These are phyloP conservation scores for Colletotrichum sp. DNA, from an alignment of 2,329 filamentous ascomycete species.

Conservation along the genomic window DNA sequence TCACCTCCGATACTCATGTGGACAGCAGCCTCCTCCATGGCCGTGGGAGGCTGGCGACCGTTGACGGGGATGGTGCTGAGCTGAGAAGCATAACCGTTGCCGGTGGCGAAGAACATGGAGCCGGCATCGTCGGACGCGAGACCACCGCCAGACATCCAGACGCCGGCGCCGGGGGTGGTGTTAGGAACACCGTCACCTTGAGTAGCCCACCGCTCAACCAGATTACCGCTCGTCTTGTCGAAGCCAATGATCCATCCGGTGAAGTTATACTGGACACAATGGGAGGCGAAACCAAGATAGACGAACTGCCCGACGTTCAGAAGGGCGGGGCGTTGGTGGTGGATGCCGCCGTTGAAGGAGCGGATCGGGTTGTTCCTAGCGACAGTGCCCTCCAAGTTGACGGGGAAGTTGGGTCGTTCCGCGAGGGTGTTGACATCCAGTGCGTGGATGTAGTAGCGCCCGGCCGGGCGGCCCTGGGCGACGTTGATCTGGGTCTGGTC, in stretches of 20 bases:
- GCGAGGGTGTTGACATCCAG: conserved; percentile 41
- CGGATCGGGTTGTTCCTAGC: conserved; percentile 51
- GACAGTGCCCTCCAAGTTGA: conserved; percentile 49
- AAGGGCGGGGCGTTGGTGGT: conserved; percentile 56
- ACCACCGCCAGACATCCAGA: conserved; percentile 47
- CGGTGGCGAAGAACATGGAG: conserved; percentile 42
- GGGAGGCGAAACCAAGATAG: conserved; percentile 58
- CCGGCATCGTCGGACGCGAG: conserved; percentile 42
- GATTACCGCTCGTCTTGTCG: conserved; percentile 43
- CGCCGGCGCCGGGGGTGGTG: conserved; percentile 44
- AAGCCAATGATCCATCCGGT: conserved; percentile 57
- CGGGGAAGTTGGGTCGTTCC: conserved; percentile 47
- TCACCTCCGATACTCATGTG: conserved; percentile 45
- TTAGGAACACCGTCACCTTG: conserved; percentile 42
- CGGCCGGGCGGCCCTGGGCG: conserved; percentile 36
- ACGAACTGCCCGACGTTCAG: conserved; percentile 49
- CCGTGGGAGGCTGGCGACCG: conserved; percentile 41
- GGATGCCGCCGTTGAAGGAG: conserved; percentile 57
- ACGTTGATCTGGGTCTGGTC: conserved; percentile 32
- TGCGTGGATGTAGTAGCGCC: conserved; percentile 41
- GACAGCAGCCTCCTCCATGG: conserved; percentile 49
- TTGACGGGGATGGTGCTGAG: conserved; percentile 40
- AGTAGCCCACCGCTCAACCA: conserved; percentile 45
- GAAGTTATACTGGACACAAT: conserved; percentile 62
- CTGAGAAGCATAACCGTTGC: conserved; percentile 46